phyloP scores from a whole-genome alignment of 805 yeast genomes.

The Wilhelminamyces savonicus region DNA sequence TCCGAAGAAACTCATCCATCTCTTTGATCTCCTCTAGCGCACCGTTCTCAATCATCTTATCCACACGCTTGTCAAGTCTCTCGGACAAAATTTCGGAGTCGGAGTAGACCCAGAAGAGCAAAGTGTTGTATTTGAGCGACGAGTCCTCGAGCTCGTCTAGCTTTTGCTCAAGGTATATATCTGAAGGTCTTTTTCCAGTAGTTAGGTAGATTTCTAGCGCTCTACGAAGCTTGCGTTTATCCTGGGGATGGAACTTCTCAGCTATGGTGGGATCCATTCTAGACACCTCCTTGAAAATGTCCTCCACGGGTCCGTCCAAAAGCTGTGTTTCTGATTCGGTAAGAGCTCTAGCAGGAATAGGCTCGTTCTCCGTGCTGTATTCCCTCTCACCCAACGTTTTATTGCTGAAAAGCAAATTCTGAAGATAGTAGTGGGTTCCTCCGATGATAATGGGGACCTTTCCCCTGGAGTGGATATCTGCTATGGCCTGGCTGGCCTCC shows the following conservation, averaged over 20 bases:
- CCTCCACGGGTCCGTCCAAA: conserved; percentile 51
- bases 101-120: conserved; percentile 80
- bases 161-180: conserved; percentile 59
- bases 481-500: conserved; percentile 62
- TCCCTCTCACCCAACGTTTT: conserved; percentile 44
- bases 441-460: conserved; percentile 88
- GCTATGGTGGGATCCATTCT: conserved; percentile 63
- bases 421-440: conserved; percentile 92
- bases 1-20: conserved; percentile 42
- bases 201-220: conserved; percentile 73
- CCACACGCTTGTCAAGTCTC: conserved; percentile 76
- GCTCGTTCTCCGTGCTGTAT: conserved; percentile 10
- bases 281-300: conserved; percentile 35
- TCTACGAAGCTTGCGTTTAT: conserved; percentile 67
- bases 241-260: conserved; percentile 86
- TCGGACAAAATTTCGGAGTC: conserved; percentile 49
- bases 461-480: conserved; percentile 57
- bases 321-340: conserved; percentile 27
- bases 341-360: too few relatives aligned
- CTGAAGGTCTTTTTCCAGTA: conserved; percentile 66
- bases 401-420: conserved; percentile 66
- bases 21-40: conserved; percentile 64
- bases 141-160: conserved; percentile 35
- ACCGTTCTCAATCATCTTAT: conserved; percentile 69
- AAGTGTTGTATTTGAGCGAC: conserved; percentile 49